Percentiles rank a stretch among this genome's conserved stretches.
These are phyloP conservation scores for Urochloa ruziziensis DNA, from an alignment of 176 grass and related monocot species.

Conservation along the genomic window DNA sequence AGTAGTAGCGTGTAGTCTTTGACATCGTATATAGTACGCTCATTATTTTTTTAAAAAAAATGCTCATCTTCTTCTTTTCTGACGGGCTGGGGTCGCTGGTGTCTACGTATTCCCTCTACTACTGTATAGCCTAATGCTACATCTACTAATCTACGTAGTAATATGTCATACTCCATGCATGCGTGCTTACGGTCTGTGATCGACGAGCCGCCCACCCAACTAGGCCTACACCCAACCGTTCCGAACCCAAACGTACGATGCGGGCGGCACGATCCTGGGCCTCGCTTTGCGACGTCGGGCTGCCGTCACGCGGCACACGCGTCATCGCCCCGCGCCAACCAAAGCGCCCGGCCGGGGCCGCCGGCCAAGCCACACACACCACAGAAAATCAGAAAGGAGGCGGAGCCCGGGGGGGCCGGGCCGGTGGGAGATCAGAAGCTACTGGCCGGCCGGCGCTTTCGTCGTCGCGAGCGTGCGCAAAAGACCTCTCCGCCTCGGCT, in stretches of 20 bases:
- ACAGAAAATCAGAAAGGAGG: neutral
- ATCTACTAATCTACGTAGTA: too few species aligned
- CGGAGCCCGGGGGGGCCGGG: too few species aligned
- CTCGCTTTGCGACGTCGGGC: neutral
- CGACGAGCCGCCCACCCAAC: too few species aligned
- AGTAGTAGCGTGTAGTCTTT: neutral
- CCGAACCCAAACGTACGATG: too few species aligned
- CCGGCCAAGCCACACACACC: too few species aligned
- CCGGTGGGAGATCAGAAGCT: neutral
- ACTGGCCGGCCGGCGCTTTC: neutral
- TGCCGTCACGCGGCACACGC: slow-evolving; percentile 2
- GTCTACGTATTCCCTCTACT: neutral
- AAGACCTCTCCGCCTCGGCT: neutral
- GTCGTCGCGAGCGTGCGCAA: slow-evolving; percentile 7
- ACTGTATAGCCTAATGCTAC: too few species aligned
- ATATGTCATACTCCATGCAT: too few species aligned
- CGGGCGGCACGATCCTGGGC: too few species aligned
- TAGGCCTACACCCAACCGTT: too few species aligned
- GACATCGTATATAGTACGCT: neutral
- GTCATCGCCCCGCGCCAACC: neutral
- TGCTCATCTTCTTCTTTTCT: neutral
- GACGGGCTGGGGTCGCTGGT: neutral
- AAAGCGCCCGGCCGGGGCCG: neutral
- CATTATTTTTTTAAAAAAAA: too few species aligned
- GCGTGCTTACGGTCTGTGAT: too few species aligned